A percentile compares a stretch with the other conserved stretches of the same genome.
phyloP scores from a whole-genome alignment of 768 basidiomycete species.

The Kwoniella heveanensis region DNA sequence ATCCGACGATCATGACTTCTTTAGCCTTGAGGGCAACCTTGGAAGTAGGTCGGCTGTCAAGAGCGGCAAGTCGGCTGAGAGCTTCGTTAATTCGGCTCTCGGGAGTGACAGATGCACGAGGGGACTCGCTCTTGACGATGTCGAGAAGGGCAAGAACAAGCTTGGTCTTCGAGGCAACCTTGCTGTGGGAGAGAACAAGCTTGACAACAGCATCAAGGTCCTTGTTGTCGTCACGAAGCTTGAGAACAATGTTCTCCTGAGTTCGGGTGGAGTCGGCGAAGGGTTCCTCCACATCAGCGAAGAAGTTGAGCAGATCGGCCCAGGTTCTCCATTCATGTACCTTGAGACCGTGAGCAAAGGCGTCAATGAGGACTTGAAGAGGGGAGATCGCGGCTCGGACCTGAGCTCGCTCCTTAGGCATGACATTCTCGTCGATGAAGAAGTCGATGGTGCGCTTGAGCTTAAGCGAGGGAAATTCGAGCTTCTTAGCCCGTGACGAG shows the following conservation, averaged over 20 bases:
- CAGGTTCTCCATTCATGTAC: constrained; percentile 74
- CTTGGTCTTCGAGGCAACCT: constrained; percentile 88
- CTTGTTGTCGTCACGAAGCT: constrained; percentile 87
- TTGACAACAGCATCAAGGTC: constrained; percentile 84
- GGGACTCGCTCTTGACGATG: constrained; percentile 80
- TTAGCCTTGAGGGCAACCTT: constrained; percentile 91
- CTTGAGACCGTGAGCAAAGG: constrained; percentile 79
- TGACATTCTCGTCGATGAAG: constrained; percentile 76
- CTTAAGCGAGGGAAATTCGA: constrained; percentile 85
- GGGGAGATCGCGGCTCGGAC: constrained; percentile 72
- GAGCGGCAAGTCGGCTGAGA: constrained; percentile 74
- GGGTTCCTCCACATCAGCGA: constrained; percentile 82
- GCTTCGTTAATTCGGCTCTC: constrained; percentile 76
- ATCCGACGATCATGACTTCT: constrained; percentile 92
- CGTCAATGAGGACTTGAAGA: constrained; percentile 74
- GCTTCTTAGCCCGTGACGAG: constrained; percentile 68
- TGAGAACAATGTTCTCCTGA: constrained; percentile 86
- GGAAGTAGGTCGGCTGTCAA: constrained; percentile 93
- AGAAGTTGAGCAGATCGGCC: constrained; percentile 73
- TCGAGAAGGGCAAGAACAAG: constrained; percentile 83
- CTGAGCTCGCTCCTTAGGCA: constrained; percentile 75
- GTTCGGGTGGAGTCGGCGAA: constrained; percentile 73
- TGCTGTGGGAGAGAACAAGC: constrained; percentile 91
- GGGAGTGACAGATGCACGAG: constrained; percentile 65
- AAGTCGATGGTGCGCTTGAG: constrained; percentile 84